Conservation (phyloP, 331 rosid genomes). For the Prunus yedoensis region DNA sequence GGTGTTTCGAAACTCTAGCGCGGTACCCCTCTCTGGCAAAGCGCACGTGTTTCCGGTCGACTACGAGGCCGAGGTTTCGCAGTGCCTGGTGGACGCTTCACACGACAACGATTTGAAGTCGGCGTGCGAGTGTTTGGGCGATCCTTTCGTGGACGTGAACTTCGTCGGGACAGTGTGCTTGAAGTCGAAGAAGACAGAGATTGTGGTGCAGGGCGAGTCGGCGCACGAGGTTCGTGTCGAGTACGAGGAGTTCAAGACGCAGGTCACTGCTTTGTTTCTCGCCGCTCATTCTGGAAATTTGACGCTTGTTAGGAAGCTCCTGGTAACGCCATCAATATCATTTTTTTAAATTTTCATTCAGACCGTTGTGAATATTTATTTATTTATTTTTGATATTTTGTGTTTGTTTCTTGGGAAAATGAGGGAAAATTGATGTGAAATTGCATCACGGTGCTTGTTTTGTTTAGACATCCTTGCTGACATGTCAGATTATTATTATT, state of each 20-base stretch:
- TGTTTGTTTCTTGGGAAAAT: neutral
- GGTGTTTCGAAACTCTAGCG: constrained; percentile 30
- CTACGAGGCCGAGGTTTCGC: constrained; percentile 47
- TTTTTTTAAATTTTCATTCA: no score
- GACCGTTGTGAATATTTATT: neutral
- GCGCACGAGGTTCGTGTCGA: constrained; percentile 46
- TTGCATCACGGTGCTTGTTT: neutral
- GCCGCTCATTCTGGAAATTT: constrained; percentile 60
- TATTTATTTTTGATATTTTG: no score
- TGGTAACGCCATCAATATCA: constrained; percentile 30
- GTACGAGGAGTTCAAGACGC: constrained; percentile 66
- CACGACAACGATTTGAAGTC: constrained; percentile 28
- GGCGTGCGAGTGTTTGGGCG: constrained; percentile 33
- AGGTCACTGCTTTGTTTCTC: constrained; percentile 60
- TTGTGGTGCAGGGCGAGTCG: constrained; percentile 46
- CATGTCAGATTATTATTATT: neutral
- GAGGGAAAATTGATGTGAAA: neutral
- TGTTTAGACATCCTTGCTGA: neutral
- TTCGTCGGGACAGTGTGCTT: constrained; percentile 59
- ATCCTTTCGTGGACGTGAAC: constrained; percentile 54
- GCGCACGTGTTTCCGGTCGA: constrained; percentile 48
- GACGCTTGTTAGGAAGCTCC: no score
- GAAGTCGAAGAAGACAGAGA: constrained; percentile 50
- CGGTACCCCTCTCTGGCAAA: constrained; percentile 20
- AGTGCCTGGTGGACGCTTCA: constrained; percentile 51